Evolutionary conservation across 2,329 filamentous ascomycete species (phyloP).

Genomic region (Beauveria pseudobassiana): DNA sequence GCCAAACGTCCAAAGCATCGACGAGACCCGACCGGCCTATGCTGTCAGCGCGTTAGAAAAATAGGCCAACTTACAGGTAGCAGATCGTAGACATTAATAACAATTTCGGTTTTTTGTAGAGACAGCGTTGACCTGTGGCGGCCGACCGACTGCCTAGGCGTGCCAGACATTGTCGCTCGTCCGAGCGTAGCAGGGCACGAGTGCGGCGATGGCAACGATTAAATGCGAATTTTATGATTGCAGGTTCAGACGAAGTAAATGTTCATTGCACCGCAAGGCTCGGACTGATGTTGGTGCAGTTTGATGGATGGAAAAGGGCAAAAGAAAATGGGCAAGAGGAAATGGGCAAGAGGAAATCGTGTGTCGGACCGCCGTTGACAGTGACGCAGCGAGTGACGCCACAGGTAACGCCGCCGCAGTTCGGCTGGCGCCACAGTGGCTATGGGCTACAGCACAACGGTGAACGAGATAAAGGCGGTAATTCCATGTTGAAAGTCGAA

Average conservation of each 20-base stretch:
- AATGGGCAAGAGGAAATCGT: neutral
- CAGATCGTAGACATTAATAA: constrained; percentile 73
- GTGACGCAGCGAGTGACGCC: neutral
- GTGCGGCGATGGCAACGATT: constrained; percentile 16
- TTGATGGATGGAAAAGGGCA: neutral
- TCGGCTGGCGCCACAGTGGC: neutral
- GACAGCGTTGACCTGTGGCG: constrained; percentile 60
- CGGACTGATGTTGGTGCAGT: neutral
- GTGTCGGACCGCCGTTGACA: neutral
- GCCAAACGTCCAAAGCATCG: constrained; percentile 69
- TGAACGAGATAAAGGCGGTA: neutral
- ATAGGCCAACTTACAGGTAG: constrained; percentile 49
- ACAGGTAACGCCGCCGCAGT: neutral
- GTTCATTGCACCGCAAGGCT: neutral
- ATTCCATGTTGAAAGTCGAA: neutral
- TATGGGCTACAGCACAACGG: neutral
- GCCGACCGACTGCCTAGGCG: constrained; percentile 21
- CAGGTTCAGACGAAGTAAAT: too few relatives aligned
- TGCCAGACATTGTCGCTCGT: constrained; percentile 1
- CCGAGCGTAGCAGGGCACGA: neutral
- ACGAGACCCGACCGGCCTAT: constrained; percentile 67
- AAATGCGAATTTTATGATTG: too few relatives aligned
- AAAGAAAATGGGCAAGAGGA: neutral
- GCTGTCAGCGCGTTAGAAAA: neutral
- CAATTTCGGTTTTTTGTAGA: constrained; percentile 63